These are phyloP conservation scores for Colletotrichum australisinense DNA, from an alignment of 2,329 filamentous ascomycete genomes.

Conservation along the genomic window DNA sequence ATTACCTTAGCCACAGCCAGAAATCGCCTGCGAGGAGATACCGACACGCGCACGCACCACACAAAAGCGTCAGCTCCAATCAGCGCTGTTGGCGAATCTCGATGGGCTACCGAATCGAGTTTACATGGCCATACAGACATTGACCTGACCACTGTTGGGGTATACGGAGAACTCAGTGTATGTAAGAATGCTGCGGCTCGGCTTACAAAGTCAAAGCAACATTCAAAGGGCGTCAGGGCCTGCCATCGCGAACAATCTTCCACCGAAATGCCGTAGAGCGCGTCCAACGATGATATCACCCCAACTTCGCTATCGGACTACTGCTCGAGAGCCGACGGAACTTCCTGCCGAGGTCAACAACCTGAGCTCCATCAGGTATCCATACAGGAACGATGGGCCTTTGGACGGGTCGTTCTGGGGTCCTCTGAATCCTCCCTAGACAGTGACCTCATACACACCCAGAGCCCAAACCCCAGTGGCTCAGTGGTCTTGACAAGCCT, in stretches of 20 bases:
- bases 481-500: not conserved
- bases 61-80: not conserved
- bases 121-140: not conserved
- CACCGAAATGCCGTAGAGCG: not conserved
- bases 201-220: not conserved
- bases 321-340: constrained; percentile 7
- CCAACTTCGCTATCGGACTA: constrained; percentile 15
- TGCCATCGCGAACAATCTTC: not conserved
- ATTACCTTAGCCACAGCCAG: constrained; percentile 22
- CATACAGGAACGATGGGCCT: constrained; percentile 5
- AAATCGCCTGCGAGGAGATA: constrained; percentile 20
- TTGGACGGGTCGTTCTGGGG: constrained; percentile 1
- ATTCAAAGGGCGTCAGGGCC: not conserved
- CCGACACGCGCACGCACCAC: constrained; percentile 4
- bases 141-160: not conserved
- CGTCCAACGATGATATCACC: constrained; percentile 21
- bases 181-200: not conserved
- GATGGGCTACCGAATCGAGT: not conserved
- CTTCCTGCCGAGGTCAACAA: constrained; percentile 24
- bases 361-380: not conserved
- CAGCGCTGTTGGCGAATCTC: not conserved
- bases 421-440: constrained; percentile 4
- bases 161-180: not conserved
- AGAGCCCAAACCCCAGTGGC: constrained; percentile 8
- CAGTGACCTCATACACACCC: not conserved